Conservation (phyloP, 2,329 filamentous ascomycete genomes). For the Chaetoscypha palmicola region DNA sequence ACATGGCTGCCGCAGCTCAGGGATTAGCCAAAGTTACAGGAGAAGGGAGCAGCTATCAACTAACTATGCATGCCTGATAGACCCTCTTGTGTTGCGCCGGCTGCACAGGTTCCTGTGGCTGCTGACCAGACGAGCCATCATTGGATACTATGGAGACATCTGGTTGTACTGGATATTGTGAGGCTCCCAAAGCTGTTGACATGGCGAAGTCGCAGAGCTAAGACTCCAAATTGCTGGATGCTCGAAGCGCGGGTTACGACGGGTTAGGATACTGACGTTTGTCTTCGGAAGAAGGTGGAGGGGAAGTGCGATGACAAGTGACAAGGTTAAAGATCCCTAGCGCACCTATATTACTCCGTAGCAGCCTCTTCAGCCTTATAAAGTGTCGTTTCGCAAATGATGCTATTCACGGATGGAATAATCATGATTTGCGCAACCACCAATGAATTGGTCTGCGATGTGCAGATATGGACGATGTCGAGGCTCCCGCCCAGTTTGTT, state of each 20-base stretch:
- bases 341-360: no score
- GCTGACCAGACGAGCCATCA: conserved; percentile 13
- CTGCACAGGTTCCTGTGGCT: conserved; percentile 10
- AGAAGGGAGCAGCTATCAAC: not conserved
- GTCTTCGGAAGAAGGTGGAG: not conserved
- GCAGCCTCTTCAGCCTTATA: no score
- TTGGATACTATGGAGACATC: conserved; percentile 16
- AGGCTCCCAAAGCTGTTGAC: conserved; percentile 11
- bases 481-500: no score
- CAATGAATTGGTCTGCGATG: not conserved
- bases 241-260: not conserved
- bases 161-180: conserved; percentile 16
- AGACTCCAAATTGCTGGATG: not conserved
- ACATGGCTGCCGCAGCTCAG: conserved; percentile 35
- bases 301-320: no score
- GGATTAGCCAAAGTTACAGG: not conserved
- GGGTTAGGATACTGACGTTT: not conserved
- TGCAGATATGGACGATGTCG: no score
- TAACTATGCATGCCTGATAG: conserved; percentile 37
- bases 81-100: conserved; percentile 32
- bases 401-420: no score
- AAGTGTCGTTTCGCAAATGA: no score
- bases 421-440: no score
- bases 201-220: conserved; percentile 11
- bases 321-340: no score